Evolutionary conservation across 1,284 basidiomycete genomes (phyloP).

Genomic region (Erythrobasidium hasegawianum): DNA sequence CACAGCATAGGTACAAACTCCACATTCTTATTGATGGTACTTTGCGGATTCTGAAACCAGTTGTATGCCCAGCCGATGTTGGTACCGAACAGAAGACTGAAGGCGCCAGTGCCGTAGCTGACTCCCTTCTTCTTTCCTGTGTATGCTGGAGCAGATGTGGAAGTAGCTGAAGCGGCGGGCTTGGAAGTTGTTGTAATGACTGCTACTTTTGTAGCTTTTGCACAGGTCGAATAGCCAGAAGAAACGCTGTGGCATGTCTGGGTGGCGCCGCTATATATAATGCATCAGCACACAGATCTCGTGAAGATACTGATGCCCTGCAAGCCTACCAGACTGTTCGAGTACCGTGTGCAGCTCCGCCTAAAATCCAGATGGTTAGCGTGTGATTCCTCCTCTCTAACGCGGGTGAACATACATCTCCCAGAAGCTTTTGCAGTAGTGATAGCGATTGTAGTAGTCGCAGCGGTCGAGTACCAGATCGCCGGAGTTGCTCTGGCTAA

Average conservation of each 20-base stretch:
- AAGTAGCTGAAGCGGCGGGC: slow-evolving; percentile 1
- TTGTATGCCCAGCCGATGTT: slow-evolving; percentile 38
- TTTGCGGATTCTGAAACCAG: slow-evolving; percentile 27
- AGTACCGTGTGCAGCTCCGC: not conserved
- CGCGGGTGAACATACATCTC: not conserved
- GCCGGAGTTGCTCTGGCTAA: not conserved
- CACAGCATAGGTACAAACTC: slow-evolving; percentile 40
- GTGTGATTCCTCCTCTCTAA: not conserved
- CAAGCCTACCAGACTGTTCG: slow-evolving; percentile 2
- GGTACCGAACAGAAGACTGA: not conserved
- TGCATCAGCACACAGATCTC: not conserved
- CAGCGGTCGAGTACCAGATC: slow-evolving; percentile 3
- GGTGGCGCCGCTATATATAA: not conserved
- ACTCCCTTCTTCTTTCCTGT: slow-evolving; percentile 35
- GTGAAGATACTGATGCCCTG: not conserved
- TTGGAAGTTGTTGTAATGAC: slow-evolving; percentile 4
- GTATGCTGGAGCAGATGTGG: slow-evolving; percentile 2
- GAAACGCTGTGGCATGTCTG: not conserved
- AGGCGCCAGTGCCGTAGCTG: slow-evolving; percentile 14
- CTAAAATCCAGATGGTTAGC: not conserved
- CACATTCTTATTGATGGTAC: slow-evolving; percentile 20
- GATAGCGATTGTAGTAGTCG: not conserved
- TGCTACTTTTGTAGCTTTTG: not conserved
- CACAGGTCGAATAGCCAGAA: not conserved
- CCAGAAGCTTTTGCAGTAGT: slow-evolving; percentile 1